Evolutionary conservation across 2,329 filamentous ascomycete species (phyloP), one percentile per base, ranked within the genome.

Genomic region (Fusarium hostae): DNA sequence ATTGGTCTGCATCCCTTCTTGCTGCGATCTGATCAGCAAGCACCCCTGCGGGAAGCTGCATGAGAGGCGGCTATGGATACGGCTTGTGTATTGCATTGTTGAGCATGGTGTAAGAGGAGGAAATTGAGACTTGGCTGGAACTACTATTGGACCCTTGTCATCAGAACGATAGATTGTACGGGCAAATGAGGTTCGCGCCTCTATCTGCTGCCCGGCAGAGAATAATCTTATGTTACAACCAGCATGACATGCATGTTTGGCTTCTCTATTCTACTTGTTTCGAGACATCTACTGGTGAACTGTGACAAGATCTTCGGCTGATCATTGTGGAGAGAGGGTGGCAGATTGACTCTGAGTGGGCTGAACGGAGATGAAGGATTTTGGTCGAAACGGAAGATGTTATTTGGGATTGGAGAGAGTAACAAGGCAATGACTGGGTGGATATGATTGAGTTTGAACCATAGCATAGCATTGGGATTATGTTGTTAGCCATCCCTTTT

Each of bases 171-270:
- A 80, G 79, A 82, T 79, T 81, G 77, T 78, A 80, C 72, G 79
- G 80, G 78, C 74, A 76, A 78, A 75, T 70, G 76, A 76, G 80
- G 80, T 80, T 81, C 79, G 75, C 79, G 70, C 78, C 78, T 78
- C 71, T 71, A 74, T 76, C 68, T 72, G 72, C 60, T 77, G 74
- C 73, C 75, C 74, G 72, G 68, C 72, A 76, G 73, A 75, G 73
- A 77, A 74, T 78, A 74, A 77, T 78, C 65, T 67, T 71, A 74
- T 78, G 75, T 75, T 79, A 73, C 70, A 74, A 76, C 68, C 75
- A 74, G 75, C 68, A 77, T 76, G 74, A 63, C 68, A 73, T 75
- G 69, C 74, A 70, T 70, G 52, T 70, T 72, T 66, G 44, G 60
- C 47, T 64, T 63, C 63, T 50, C 63, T 50, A 59, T 48, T 57